Evolutionary conservation across 2,329 filamentous ascomycete genomes (phyloP).

Genomic region (Pyrenophora tritici-repentis): DNA sequence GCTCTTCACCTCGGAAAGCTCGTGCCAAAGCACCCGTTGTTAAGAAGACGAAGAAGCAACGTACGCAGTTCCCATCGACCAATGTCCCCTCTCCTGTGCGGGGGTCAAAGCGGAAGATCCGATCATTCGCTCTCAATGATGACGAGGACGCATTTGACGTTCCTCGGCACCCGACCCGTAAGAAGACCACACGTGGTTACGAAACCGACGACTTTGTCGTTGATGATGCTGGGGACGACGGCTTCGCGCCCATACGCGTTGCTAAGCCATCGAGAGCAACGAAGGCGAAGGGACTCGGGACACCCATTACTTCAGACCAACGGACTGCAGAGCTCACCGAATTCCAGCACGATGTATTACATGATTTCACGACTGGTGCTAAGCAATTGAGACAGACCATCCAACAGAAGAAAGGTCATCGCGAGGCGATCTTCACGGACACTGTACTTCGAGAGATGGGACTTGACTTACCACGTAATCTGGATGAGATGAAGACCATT

Average conservation of each 20-base stretch:
- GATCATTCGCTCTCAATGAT: conserved; percentile 32
- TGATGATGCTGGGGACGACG: conserved; percentile 49
- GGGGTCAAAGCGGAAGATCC: conserved; percentile 47
- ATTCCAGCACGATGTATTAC: conserved; percentile 67
- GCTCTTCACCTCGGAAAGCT: conserved; percentile 52
- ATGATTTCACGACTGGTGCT: conserved; percentile 67
- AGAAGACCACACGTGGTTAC: conserved; percentile 40
- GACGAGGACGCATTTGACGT: conserved; percentile 29
- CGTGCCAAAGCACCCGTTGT: conserved; percentile 25
- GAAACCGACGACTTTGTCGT: conserved; percentile 46
- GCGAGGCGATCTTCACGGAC: conserved; percentile 68
- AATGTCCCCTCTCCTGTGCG: conserved; percentile 69
- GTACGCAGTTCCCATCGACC: conserved; percentile 63
- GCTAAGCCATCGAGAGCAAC: conserved; percentile 43
- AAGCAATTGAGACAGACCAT: conserved; percentile 65
- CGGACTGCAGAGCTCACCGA: conserved; percentile 61
- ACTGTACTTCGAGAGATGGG: conserved; percentile 74
- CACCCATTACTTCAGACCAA: conserved; percentile 63
- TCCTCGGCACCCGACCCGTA: conserved; percentile 24
- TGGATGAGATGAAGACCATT: conserved; percentile 67
- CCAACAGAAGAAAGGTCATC: conserved; percentile 62
- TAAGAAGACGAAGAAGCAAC: conserved; percentile 38
- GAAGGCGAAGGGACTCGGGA: conserved; percentile 53
- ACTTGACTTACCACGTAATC: conserved; percentile 66
- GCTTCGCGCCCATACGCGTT: conserved; percentile 52